Conservation (phyloP, 352 stramenopile genomes). For the Globisporangium heterothallicum region DNA sequence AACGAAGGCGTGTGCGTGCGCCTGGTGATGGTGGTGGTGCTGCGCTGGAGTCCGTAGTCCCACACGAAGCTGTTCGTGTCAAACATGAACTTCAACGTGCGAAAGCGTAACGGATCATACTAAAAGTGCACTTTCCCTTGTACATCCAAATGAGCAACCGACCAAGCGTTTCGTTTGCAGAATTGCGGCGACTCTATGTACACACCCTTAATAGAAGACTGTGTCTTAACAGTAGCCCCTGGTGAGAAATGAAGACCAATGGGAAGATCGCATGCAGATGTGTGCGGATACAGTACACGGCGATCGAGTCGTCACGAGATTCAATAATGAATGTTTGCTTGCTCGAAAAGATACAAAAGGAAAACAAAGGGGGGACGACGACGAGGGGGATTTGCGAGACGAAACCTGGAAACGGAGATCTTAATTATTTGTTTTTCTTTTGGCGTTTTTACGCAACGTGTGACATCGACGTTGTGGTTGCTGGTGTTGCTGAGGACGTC, state of each 20-base stretch:
- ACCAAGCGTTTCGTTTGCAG: too few species aligned
- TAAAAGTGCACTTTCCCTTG: too few species aligned
- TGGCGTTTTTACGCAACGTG: neutral
- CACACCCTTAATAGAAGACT: too few species aligned
- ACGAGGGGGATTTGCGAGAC: neutral
- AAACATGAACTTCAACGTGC: conserved; percentile 11
- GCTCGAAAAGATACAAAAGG: neutral
- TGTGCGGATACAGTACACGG: too few species aligned
- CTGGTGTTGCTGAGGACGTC: neutral
- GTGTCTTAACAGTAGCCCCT: too few species aligned
- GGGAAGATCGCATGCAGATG: neutral
- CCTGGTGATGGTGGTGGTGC: neutral
- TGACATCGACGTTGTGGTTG: too few species aligned
- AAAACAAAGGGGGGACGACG: neutral
- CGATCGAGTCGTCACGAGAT: too few species aligned
- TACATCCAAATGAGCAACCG: too few species aligned
- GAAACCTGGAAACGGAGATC: neutral
- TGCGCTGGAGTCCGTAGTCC: neutral
- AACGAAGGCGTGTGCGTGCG: conserved; percentile 25
- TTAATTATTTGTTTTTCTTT: neutral
- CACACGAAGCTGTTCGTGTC: conserved; percentile 4
- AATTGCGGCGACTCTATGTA: too few species aligned
- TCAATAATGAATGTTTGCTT: too few species aligned
- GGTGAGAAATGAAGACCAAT: too few species aligned
- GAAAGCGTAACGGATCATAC: too few species aligned